Evolutionary conservation across 1,284 basidiomycete species (phyloP).

Genomic region (Trametes polyzona): DNA sequence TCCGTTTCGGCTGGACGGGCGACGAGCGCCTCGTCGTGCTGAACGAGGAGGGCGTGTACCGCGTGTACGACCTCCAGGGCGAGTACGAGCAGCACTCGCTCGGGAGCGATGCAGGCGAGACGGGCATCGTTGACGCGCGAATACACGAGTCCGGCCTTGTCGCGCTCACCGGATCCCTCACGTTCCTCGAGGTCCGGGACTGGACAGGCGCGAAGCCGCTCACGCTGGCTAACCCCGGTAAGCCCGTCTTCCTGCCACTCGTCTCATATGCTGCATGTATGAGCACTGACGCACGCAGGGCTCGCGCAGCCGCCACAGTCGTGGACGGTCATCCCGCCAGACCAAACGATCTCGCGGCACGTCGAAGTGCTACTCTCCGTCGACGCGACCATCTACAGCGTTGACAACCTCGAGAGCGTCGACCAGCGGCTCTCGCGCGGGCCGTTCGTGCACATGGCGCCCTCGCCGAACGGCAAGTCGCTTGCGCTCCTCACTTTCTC

Average conservation of each 20-base stretch:
- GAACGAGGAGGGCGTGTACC: conserved; percentile 91
- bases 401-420: conserved; percentile 85
- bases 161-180: conserved; percentile 78
- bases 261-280: neutral
- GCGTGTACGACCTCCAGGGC: conserved; percentile 87
- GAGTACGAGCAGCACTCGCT: conserved; percentile 87
- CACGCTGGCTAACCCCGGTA: conserved; percentile 71
- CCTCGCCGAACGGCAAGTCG: conserved; percentile 93
- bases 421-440: conserved; percentile 91
- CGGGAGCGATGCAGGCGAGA: conserved; percentile 83
- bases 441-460: conserved; percentile 85
- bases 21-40: conserved; percentile 85
- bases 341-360: conserved; percentile 84
- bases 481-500: conserved; percentile 82
- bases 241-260: conserved; percentile 31
- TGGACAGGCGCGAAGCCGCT: conserved; percentile 80
- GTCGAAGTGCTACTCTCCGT: conserved; percentile 85
- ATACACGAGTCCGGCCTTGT: conserved; percentile 90
- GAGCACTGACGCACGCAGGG: conserved; percentile 45
- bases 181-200: conserved; percentile 83
- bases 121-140: conserved; percentile 84
- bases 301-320: conserved; percentile 77
- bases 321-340: conserved; percentile 88
- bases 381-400: conserved; percentile 75
- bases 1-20: conserved; percentile 83